These are phyloP conservation scores for Septoria petroselini DNA, from an alignment of 2,329 filamentous ascomycete genomes.

Conservation along the genomic window DNA sequence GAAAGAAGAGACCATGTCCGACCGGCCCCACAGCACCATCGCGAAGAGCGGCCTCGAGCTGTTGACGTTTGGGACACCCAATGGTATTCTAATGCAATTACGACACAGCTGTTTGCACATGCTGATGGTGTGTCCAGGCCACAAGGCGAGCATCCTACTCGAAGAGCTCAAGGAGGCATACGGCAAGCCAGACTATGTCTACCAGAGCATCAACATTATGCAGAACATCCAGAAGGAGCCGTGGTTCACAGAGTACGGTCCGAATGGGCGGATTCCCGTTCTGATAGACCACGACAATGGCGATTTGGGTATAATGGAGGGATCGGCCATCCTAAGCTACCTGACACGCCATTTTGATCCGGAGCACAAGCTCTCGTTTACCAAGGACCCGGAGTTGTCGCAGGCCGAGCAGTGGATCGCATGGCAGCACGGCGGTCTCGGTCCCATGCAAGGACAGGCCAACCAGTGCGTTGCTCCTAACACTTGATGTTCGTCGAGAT, in stretches of 20 bases:
- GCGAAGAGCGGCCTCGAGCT: constrained; percentile 64
- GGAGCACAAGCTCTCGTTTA: constrained; percentile 48
- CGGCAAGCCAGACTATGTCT: constrained; percentile 56
- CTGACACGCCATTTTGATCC: constrained; percentile 48
- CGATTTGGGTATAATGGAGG: constrained; percentile 53
- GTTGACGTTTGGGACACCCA: constrained; percentile 54
- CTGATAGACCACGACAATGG: constrained; percentile 64
- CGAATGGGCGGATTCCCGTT: constrained; percentile 65
- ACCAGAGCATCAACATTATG: constrained; percentile 57
- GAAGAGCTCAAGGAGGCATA: constrained; percentile 67
- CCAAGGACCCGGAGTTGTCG: constrained; percentile 47
- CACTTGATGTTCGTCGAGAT: too few species aligned
- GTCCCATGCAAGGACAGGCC: constrained; percentile 41
- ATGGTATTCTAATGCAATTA: constrained; percentile 38
- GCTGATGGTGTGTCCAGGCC: constrained; percentile 15
- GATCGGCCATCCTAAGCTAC: constrained; percentile 45
- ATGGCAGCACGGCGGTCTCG: constrained; percentile 49
- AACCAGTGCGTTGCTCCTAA: constrained; percentile 35
- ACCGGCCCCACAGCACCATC: constrained; percentile 56
- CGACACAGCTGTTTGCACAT: too few species aligned
- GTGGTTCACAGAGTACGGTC: constrained; percentile 62
- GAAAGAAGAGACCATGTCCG: constrained; percentile 28
- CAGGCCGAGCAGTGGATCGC: constrained; percentile 58
- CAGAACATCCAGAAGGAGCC: constrained; percentile 65
- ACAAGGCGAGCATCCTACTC: constrained; percentile 59